These are phyloP conservation scores for Melaleuca alternifolia DNA, from an alignment of 345 rosid species.

Conservation along the genomic window DNA sequence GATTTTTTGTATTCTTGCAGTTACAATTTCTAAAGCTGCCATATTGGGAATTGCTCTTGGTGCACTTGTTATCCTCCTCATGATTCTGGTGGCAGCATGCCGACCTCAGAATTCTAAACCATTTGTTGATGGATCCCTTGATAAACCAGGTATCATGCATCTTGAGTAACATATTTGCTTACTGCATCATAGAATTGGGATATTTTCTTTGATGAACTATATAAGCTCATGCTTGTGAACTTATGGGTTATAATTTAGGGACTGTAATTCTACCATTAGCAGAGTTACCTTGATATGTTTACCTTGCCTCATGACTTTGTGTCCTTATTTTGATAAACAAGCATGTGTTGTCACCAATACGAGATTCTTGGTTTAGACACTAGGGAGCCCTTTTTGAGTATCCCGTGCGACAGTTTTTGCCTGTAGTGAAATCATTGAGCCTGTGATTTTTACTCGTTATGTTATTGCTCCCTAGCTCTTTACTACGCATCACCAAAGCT, in stretches of 20 bases:
- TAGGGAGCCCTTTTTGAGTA: not conserved
- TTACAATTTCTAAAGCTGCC: slow-evolving; percentile 76
- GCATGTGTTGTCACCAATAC: not conserved
- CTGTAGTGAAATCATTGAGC: not conserved
- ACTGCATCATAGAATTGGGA: not conserved
- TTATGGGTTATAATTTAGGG: not conserved
- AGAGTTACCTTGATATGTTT: not conserved
- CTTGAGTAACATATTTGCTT: not conserved
- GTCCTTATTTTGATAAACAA: not conserved
- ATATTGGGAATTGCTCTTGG: slow-evolving; percentile 92
- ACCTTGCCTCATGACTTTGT: not conserved
- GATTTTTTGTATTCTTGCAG: slow-evolving; percentile 19
- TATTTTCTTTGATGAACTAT: not conserved
- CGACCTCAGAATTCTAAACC: slow-evolving; percentile 59
- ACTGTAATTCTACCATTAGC: not conserved
- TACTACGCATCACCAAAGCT: slow-evolving; percentile 67
- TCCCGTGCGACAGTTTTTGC: not conserved
- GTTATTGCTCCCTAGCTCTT: slow-evolving; percentile 23
- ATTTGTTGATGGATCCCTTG: slow-evolving; percentile 62
- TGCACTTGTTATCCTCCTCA: slow-evolving; percentile 72
- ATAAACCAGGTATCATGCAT: slow-evolving; percentile 62
- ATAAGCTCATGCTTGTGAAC: not conserved
- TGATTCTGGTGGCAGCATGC: slow-evolving; percentile 76
- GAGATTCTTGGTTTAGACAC: not conserved
- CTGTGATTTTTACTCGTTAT: not conserved